These are phyloP conservation scores for Proteromonas lacertae DNA, from an alignment of 352 stramenopile species.

Conservation along the genomic window DNA sequence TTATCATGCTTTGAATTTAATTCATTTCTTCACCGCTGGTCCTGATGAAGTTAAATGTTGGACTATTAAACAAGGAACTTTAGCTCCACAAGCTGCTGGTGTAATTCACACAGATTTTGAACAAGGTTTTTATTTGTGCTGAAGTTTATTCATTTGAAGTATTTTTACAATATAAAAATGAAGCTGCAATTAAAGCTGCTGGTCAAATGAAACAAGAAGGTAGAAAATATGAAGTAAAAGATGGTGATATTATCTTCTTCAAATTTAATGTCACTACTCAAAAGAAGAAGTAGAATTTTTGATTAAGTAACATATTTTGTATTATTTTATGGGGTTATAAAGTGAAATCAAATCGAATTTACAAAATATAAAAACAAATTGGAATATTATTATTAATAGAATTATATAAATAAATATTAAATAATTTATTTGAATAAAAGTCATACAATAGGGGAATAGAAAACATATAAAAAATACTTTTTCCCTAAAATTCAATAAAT, in stretches of 20 bases:
- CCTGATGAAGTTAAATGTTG: constrained; percentile 91
- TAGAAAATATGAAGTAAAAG: constrained; percentile 43
- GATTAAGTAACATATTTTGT: too few species aligned
- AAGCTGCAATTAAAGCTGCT: constrained; percentile 25
- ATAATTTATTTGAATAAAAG: too few species aligned
- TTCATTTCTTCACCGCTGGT: constrained; percentile 95
- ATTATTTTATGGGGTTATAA: too few species aligned
- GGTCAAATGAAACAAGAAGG: constrained; percentile 52
- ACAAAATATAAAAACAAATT: too few species aligned
- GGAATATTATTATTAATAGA: too few species aligned
- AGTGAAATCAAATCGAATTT: too few species aligned
- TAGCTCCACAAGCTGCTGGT: constrained; percentile 79
- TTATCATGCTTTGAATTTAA: constrained; percentile 80
- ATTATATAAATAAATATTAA: too few species aligned
- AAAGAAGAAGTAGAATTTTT: constrained; percentile 43
- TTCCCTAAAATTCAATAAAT: too few species aligned
- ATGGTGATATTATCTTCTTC: constrained; percentile 57
- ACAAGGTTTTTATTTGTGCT: constrained; percentile 91
- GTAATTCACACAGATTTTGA: constrained; percentile 99
- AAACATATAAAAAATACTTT: too few species aligned
- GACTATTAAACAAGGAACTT: constrained; percentile 83
- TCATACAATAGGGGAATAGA: too few species aligned
- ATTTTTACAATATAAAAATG: constrained; percentile 27
- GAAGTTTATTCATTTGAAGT: constrained; percentile 38
- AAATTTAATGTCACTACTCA: constrained; percentile 39